phyloP scores from a whole-genome alignment of 192 early-diverging fungal species.

The Pecoramyces ruminantium region DNA sequence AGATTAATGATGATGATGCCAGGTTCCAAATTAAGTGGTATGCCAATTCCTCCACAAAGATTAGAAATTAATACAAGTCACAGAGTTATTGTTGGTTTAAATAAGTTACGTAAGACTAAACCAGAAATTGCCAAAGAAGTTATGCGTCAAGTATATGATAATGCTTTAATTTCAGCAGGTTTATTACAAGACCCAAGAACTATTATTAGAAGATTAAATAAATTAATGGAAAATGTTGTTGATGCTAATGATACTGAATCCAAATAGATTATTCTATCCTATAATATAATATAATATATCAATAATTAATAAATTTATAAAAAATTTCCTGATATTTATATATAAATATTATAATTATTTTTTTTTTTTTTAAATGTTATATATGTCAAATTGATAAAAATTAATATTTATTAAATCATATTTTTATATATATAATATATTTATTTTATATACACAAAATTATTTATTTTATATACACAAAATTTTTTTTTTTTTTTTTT shows the following conservation, averaged over 20 bases:
- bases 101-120: slow-evolving; percentile 29
- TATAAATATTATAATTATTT: no score
- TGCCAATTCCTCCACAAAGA: slow-evolving; percentile 41
- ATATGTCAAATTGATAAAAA: no score
- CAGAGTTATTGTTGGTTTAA: slow-evolving; percentile 48
- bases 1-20: slow-evolving; percentile 47
- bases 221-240: slow-evolving; percentile 1
- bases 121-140: slow-evolving; percentile 48
- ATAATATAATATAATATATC: not conserved
- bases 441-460: no score
- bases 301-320: no score
- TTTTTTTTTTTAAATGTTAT: no score
- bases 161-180: slow-evolving; percentile 52
- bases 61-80: slow-evolving; percentile 62
- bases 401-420: no score
- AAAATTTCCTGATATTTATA: no score
- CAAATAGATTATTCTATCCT: not conserved
- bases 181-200: slow-evolving; percentile 56
- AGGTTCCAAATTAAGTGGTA: slow-evolving; percentile 24
- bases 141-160: slow-evolving; percentile 52
- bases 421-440: no score
- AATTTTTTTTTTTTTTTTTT: no score
- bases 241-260: not conserved
- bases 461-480: no score
- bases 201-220: slow-evolving; percentile 59